Evolutionary conservation across 1,284 basidiomycete genomes (phyloP), one percentile per base, ranked within the genome.

Genomic region (Wolfiporia cocos): DNA sequence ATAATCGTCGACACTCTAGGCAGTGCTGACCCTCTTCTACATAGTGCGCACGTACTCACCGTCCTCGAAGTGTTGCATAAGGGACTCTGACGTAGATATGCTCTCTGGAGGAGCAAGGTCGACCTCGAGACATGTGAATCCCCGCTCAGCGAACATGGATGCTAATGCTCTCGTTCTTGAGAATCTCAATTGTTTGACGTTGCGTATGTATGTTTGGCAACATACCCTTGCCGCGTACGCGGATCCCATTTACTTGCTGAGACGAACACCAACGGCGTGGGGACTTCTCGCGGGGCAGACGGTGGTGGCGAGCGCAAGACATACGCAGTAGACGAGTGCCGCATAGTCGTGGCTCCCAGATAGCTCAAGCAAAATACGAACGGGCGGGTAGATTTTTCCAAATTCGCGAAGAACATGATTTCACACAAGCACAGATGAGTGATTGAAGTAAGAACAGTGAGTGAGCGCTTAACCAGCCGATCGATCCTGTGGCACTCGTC

Each of bases 101-200:
- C 49, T 22, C n/a, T 56, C 50, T 0, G 65, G 64, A 17, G 62
- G 59, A 18, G 61, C 56, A 14, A 84, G 61, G 49, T 80, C 73
- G 6, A 69, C 68, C 50, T 81, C 72, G 29, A 82, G 55, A 39
- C 73, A 75, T 1, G 74, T 81, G 56, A 77, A 82, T 1, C 81
- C 79, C 39, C 73, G 68, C 51, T 75, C 67, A 12, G 76, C 63
- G 36, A 81, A 70, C 66, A 74, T 70, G 9, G 69, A 66, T 0
- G 72, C 67, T 28, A 71, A 52, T 10, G 41, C 39, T 31, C 52
- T 57, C 50, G 73, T 60, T 30, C 71, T 74, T 48, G 9, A 20
- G 9, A 20, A 18, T n/a, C 28, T 7, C 11, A 4, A 14, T 37
- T 15, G 18, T 20, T 18, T 15, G 10, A 28, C 3, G 17, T 23